Evolutionary conservation across 2,329 filamentous ascomycete species (phyloP), one percentile per base, ranked within the genome.

Genomic region (Ophiostoma montium): DNA sequence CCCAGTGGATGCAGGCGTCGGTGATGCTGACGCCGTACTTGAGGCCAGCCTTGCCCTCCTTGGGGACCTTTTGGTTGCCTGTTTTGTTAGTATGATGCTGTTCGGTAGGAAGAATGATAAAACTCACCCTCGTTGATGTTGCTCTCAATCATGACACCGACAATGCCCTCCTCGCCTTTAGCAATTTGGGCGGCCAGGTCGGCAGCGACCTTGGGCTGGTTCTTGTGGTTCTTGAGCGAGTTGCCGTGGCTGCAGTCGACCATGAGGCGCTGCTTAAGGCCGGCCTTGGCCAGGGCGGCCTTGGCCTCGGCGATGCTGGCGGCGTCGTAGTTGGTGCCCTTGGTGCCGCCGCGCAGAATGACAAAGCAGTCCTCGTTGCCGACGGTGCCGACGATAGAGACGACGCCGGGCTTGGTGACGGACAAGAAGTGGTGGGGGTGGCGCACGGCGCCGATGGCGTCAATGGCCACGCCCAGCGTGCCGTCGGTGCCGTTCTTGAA

Each of bases 401-500:
- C 90, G 27, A 95, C 81, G 57, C 92, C 92, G 21, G 89, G 89
- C 72, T 96, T 96, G 19, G 92, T 96, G 56, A 96, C 90, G 6
- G 88, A 94, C 58, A 98, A 75, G 75, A 98, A 96, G 72, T 95
- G 88, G 62, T 98, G 92, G 15, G 87, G 86, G 62, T 94, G 86
- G 63, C 78, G 81, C 46, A 94, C 90, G 15, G 92, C 86, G 54
- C 89, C 88, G 63, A 96, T 95, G 46, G 92, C 92, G 63, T 98
- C 92, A 58, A 96, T 86, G 12, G 92, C 89, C 4, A 96, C 89
- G 50, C 82, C 78, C 44, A 96, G 70, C 9, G 82, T 84, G 47
- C 92, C 92, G 63, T 98, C 92, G 31, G 92, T 98, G 56, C 92
- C 92, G 67, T 98, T 98, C 78, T 98, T 98, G 84, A 98, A 98